phyloP scores from a whole-genome alignment of 1,139 yeast species.

The Lodderomyces parapsilosis region DNA sequence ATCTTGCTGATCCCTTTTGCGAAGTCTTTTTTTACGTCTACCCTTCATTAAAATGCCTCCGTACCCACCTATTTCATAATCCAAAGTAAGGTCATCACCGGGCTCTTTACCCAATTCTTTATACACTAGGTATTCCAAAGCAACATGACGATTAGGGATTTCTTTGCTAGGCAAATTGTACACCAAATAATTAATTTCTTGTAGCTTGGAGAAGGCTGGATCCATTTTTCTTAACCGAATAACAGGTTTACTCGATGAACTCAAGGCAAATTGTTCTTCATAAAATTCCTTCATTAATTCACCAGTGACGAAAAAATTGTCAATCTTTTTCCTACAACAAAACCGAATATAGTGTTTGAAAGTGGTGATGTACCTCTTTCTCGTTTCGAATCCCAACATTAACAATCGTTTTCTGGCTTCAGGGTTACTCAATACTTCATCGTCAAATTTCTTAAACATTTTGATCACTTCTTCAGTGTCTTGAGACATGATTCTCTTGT shows the following conservation, averaged over 20 bases:
- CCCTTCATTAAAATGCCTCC: not conserved
- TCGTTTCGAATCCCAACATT: constrained; percentile 18
- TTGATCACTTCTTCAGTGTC: constrained; percentile 18
- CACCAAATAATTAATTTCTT: constrained; percentile 18
- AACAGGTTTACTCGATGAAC: constrained; percentile 16
- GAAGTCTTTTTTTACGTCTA: not conserved
- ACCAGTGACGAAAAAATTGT: constrained; percentile 18
- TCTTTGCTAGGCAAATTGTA: constrained; percentile 17
- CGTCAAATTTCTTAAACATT: constrained; percentile 20
- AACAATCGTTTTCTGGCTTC: constrained; percentile 17
- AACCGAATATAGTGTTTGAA: constrained; percentile 18
- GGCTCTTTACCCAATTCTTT: constrained; percentile 15
- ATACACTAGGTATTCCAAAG: constrained; percentile 17
- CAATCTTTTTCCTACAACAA: constrained; percentile 16
- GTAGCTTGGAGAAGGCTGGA: constrained; percentile 19
- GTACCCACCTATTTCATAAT: not conserved
- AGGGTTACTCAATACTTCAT: constrained; percentile 17
- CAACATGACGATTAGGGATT: constrained; percentile 17
- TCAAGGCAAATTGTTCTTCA: constrained; percentile 17
- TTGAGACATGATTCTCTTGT: constrained; percentile 18
- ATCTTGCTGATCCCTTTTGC: not conserved
- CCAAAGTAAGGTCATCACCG: not conserved
- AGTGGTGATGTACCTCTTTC: constrained; percentile 18
- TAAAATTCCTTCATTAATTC: constrained; percentile 19
- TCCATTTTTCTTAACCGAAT: constrained; percentile 19